Conservation (phyloP, 2,329 filamentous ascomycete species). For the Dactylella cylindrospora region DNA sequence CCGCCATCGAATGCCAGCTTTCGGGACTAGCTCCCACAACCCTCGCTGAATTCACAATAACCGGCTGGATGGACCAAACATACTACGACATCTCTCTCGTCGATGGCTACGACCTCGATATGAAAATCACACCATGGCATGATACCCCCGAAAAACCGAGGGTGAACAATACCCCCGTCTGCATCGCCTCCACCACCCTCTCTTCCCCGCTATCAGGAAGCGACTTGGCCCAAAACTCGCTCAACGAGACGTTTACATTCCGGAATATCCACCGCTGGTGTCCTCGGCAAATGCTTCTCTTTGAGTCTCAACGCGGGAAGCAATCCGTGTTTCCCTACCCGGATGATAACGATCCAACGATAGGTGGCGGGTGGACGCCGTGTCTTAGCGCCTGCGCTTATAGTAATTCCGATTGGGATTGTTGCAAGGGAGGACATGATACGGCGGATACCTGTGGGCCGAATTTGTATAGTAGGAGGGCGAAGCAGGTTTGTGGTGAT, state of each 20-base stretch:
- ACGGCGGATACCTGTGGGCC: constrained; percentile 66
- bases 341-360: constrained; percentile 68
- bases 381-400: constrained; percentile 76
- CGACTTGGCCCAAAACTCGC: constrained; percentile 52
- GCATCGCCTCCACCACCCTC: constrained; percentile 23
- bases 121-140: constrained; percentile 57
- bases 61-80: constrained; percentile 67
- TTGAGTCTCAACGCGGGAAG: constrained; percentile 66
- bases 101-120: constrained; percentile 78
- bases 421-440: constrained; percentile 71
- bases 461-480: constrained; percentile 67
- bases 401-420: constrained; percentile 67
- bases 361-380: constrained; percentile 67
- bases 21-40: constrained; percentile 72
- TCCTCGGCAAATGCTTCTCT: constrained; percentile 73
- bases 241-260: constrained; percentile 46
- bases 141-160: constrained; percentile 37
- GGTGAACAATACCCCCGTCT: constrained; percentile 46
- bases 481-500: constrained; percentile 77
- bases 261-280: constrained; percentile 69
- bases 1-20: constrained; percentile 67
- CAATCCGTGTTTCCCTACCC: constrained; percentile 63
- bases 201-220: constrained; percentile 51
- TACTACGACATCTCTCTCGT: constrained; percentile 86
- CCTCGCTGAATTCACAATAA: constrained; percentile 77